Percentiles rank a stretch among this genome's conserved stretches.
These are phyloP conservation scores for Rhizoclosmatium globosum DNA, from an alignment of 192 early-diverging fungal species.

Conservation along the genomic window DNA sequence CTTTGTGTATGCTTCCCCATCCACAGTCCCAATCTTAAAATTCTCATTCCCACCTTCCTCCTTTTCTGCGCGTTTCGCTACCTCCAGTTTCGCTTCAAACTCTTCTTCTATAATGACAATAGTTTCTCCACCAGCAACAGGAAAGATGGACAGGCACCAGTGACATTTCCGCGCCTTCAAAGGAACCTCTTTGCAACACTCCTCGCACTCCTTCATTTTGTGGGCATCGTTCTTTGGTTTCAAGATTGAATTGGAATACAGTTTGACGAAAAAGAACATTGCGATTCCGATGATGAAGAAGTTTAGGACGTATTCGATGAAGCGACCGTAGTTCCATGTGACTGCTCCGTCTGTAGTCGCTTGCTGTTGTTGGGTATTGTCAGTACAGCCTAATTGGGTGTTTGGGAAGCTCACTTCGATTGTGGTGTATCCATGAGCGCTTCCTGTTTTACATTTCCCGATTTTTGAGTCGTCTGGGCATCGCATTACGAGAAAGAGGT, in stretches of 20 bases:
- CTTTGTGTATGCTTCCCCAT: too few relatives aligned
- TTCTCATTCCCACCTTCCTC: too few relatives aligned
- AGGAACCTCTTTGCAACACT: neutral
- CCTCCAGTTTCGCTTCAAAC: too few relatives aligned
- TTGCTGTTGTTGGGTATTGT: neutral
- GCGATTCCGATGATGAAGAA: neutral
- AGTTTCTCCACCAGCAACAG: neutral
- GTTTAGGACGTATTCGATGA: neutral
- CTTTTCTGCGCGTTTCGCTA: too few relatives aligned
- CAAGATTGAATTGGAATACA: neutral
- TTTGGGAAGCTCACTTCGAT: neutral
- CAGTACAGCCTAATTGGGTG: too few relatives aligned
- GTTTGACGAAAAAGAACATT: neutral
- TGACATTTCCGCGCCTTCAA: neutral
- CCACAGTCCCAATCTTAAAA: too few relatives aligned
- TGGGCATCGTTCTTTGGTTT: neutral
- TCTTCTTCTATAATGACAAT: too few relatives aligned
- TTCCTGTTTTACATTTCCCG: neutral
- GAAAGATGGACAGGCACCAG: neutral
- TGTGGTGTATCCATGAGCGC: neutral
- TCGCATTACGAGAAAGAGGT: conserved; percentile 24
- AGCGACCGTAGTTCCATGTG: conserved; percentile 14
- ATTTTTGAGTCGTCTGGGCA: conserved; percentile 19
- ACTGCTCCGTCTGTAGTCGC: conserved; percentile 12
- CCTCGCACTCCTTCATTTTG: neutral